Evolutionary conservation across 352 stramenopile species (phyloP), one percentile per base, ranked within the genome.

Genomic region (Discostella stelligera): DNA sequence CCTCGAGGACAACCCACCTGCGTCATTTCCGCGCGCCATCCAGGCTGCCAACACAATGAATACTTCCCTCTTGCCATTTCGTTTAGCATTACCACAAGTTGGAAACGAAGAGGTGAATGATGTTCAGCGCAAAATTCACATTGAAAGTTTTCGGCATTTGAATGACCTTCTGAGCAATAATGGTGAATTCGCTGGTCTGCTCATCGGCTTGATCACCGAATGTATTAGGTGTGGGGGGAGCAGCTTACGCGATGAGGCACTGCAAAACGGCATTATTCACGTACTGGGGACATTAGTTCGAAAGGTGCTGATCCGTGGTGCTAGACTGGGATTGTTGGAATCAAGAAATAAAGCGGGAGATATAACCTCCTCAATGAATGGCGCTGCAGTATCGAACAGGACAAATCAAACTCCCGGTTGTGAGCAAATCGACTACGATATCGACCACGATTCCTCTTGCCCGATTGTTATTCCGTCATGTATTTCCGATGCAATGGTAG

Each of bases 231-330:
- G 69, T 18, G 80, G 81, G 20, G 89, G 89, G 8, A 82, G 74
- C 41, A 63, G 80, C 55, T 74, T 84, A 54, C 66, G 88, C 37
- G 89, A 94, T 71, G 74, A 93, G 60, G 54, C 87, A 7, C 70
- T 94, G 13, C 89, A 94, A 68, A 85, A 81, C 69, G 89, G 89
- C 41, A 72, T 66, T 0, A 52, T 94, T 18, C 85, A 94, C 78
- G 76, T 87, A 0, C 58, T 94, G 41, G 74, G 68, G 1, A 86
- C 67, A 1, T 68, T 85, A 16, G 58, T 92, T 18, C 74, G 89
- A 66, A 85, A 82, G 58, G 81, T 86, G 4, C 72, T 94, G 20
- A 78, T 93, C n/a, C 68, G 89, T 56, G 80, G 72, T 18, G 58
- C 73, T 68, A 78, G 80, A 71, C 63, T 86, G 53, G 77, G 77